These are phyloP conservation scores for Kodamaea anthophila DNA, from an alignment of 1,139 yeast genomes.

Conservation along the genomic window DNA sequence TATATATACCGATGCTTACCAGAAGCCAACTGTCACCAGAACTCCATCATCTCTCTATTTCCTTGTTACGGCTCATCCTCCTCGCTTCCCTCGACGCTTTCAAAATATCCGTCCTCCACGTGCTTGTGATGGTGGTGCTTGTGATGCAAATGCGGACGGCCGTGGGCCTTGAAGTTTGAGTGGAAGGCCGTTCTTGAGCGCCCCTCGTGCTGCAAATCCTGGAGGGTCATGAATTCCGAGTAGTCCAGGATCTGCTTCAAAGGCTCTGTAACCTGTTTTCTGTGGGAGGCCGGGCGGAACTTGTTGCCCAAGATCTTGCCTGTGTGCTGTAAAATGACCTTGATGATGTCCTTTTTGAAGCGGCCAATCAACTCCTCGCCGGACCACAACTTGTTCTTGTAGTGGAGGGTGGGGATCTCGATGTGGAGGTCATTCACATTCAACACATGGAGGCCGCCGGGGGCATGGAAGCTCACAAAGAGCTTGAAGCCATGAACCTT, in stretches of 20 bases:
- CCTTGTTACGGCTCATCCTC: no score
- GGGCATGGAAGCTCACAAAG: constrained; percentile 71
- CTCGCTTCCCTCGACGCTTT: constrained; percentile 3
- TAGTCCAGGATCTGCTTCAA: constrained; percentile 41
- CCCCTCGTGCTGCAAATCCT: constrained; percentile 33
- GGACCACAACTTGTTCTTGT: constrained; percentile 71
- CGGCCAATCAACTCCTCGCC: constrained; percentile 63
- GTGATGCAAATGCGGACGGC: constrained; percentile 4
- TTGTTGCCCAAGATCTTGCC: constrained; percentile 80
- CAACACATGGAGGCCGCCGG: constrained; percentile 57
- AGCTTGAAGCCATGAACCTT: constrained; percentile 49
- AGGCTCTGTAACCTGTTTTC: constrained; percentile 31
- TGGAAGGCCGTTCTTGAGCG: constrained; percentile 18
- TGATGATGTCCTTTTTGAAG: constrained; percentile 62
- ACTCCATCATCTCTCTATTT: no score
- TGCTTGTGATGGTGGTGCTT: constrained; percentile 1
- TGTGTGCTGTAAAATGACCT: constrained; percentile 63
- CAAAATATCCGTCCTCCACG: background rate
- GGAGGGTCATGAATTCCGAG: constrained; percentile 31
- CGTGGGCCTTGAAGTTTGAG: constrained; percentile 7
- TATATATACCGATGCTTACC: no score
- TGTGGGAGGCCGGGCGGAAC: constrained; percentile 36
- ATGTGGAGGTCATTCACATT: constrained; percentile 68
- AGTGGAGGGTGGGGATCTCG: constrained; percentile 58
- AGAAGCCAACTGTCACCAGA: no score